A percentile compares a stretch with the other conserved stretches of the same genome.
These are phyloP conservation scores for Mucor lusitanicus DNA, from an alignment of 371 early-diverging fungal genomes.

Conservation along the genomic window DNA sequence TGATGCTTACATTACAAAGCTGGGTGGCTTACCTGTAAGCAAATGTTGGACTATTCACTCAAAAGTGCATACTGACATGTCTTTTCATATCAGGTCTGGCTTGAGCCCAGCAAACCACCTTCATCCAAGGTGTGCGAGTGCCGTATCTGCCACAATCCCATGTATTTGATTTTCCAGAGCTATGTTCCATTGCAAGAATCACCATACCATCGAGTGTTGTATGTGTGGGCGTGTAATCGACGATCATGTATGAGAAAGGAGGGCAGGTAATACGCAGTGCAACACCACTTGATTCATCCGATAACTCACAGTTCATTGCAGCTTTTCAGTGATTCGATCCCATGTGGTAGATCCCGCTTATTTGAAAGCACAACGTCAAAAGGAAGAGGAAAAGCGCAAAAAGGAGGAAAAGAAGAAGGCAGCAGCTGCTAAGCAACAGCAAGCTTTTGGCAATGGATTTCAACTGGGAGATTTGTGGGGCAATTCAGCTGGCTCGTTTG, in stretches of 20 bases:
- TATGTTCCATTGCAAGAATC: conserved; percentile 77
- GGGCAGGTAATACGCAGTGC: conserved; percentile 54
- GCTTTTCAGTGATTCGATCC: conserved; percentile 66
- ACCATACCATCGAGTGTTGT: conserved; percentile 73
- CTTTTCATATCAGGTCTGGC: conserved; percentile 33
- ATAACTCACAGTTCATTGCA: conserved; percentile 13
- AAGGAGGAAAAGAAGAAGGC: conserved; percentile 43
- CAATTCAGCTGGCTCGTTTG: conserved; percentile 22
- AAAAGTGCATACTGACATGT: not conserved
- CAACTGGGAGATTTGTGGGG: conserved; percentile 54
- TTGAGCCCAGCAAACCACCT: conserved; percentile 28
- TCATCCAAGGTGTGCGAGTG: conserved; percentile 27
- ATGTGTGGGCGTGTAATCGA: conserved; percentile 80
- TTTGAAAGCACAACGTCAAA: conserved; percentile 52
- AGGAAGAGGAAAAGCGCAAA: conserved; percentile 43
- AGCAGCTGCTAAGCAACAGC: conserved; percentile 22
- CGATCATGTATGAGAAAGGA: conserved; percentile 68
- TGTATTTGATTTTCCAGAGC: conserved; percentile 72
- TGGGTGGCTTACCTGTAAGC: conserved; percentile 73
- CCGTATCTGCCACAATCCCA: conserved; percentile 48
- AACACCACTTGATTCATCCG: not conserved
- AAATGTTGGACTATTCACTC: not conserved
- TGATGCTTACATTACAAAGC: conserved; percentile 69
- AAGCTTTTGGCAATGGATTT: conserved; percentile 33
- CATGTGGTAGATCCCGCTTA: conserved; percentile 70